Evolutionary conservation across 2,329 filamentous ascomycete species (phyloP), one percentile per base, ranked within the genome.

Genomic region (Chrysoporthe deuterocubensis): DNA sequence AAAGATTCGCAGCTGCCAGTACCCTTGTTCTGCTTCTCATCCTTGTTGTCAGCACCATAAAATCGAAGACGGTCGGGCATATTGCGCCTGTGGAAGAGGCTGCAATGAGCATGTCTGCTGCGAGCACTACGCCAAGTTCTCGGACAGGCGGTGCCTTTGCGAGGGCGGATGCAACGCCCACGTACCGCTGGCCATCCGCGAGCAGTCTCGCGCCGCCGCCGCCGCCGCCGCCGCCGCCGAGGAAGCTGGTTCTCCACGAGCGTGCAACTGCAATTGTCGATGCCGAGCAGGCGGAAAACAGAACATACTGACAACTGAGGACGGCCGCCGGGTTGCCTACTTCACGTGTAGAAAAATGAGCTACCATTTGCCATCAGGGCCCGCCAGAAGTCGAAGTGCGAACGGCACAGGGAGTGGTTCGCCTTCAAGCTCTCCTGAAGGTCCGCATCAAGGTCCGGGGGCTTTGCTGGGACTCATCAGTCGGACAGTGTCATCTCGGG

Each of bases 301-400:
- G 44, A 46, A 46, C 18, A 13, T 46, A 11, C 14, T 46, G 9
- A 46, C 44, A 4, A 46, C 44, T 14, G 44, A 46, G 18, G 44
- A 46, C 18, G 44, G 44, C 40, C 44, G 59, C 18, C 58, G 43
- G 40, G 48, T 63, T 34, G 63, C 63, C 44, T 68, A 46, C 26
- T 66, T 52, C 26, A 59, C 40, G 13, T 68, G 67, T 44, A 54
- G 63, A 13, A 60, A 48, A 43, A 46, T 68, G 63, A n/a, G 26
- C 26, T 34, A 59, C 4, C 46, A 34, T 37, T 34, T 44, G 13
- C 6, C 62, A 18, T 46, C 44, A 13, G 44, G 2, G 44, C 44
- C 18, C 44, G 4, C 13, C 14, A 16, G 44, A 13, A 46, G 44
- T 46, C 13, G 9, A 18, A 1, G 11, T 8, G 44, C 44, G 7